Base-by-base conservation (phyloP, 2,329 filamentous ascomycete species). In the Colletotrichum sublineola region DNA sequence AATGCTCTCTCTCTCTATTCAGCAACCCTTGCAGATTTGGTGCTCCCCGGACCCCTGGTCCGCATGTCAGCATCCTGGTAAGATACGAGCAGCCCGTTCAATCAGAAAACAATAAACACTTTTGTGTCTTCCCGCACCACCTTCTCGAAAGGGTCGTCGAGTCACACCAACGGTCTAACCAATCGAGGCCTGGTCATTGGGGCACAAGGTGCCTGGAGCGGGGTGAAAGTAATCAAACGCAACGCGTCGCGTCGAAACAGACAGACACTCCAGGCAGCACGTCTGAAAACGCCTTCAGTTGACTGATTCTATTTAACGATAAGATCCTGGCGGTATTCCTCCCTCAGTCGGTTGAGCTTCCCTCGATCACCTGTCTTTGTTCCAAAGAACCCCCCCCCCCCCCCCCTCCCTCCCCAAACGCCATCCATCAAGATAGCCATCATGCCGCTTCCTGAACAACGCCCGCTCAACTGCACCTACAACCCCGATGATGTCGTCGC, bases 401-500 rank as follows among this genome's bases (percentile, higher is more conserved):
- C 24, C 24, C 24, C 24, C 24, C 24, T 1, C 24, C 24, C 24
- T 24, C 24, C 24, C 24, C 4, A n/a, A 46, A 46, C 18, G 15
- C 15, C 52, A 9, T 6, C 1, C 52, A 1, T 18, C 12, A 57
- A 18, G 3, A 15, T n/a, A 24, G n/a, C 44, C 33, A 56, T n/a
- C 55, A 60, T 69, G 70, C 44, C 50, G 24, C 46, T 55, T 55
- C 7, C 46, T 29, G 38, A 68, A 46, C 68, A 63, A 61, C 14
- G 20, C 46, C 60, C 70, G 1, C 70, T 73, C 61, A 40, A 73
- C 40, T 73, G 70, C 70, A 38, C 66, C 15, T 73, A 67, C 68
- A 63, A 52, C 53, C 63, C 63, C 38, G 63, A 67, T 58, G 63
- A 71, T 46, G 68, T 71, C 24, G 71, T 63, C 52, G 56, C 63